Percentiles rank a stretch among this genome's conserved stretches.
Evolutionary conservation across 768 basidiomycete species (phyloP).

Genomic region (Kwoniella bestiolae): DNA sequence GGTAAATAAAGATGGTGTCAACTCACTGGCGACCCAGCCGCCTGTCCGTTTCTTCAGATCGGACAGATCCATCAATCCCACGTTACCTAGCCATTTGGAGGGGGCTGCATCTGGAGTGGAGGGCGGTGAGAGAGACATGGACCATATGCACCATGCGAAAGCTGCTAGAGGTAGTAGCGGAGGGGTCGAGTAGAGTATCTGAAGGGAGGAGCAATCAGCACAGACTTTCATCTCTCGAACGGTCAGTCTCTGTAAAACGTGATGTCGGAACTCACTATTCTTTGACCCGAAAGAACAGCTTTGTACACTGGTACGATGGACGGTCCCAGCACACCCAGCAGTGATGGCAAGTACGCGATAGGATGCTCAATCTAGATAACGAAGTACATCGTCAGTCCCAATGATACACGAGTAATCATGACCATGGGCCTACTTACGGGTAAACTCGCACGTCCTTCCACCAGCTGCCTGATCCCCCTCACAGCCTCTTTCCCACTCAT

Average conservation of each 20-base stretch:
- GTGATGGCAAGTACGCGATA: slow-evolving; percentile 40
- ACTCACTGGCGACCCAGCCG: slow-evolving; percentile 56
- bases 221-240: too few species aligned
- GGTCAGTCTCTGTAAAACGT: too few species aligned
- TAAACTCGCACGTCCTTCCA: slow-evolving; percentile 16
- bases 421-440: slow-evolving; percentile 19
- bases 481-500: slow-evolving; percentile 1
- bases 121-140: slow-evolving; percentile 38
- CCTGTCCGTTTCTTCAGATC: slow-evolving; percentile 36
- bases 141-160: slow-evolving; percentile 52
- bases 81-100: slow-evolving; percentile 45
- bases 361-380: slow-evolving; percentile 38
- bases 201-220: neutral
- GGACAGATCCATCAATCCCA: slow-evolving; percentile 51
- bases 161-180: slow-evolving; percentile 48
- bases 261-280: slow-evolving; percentile 49
- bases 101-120: slow-evolving; percentile 1
- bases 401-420: neutral
- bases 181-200: slow-evolving; percentile 53
- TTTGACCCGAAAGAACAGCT: slow-evolving; percentile 40
- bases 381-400: neutral
- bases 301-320: slow-evolving; percentile 48
- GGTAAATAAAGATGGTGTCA: too few species aligned
- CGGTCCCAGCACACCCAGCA: slow-evolving; percentile 46
- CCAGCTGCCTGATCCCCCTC: slow-evolving; percentile 13